phyloP scores from a whole-genome alignment of 768 basidiomycete genomes.

The Suillus spraguei region DNA sequence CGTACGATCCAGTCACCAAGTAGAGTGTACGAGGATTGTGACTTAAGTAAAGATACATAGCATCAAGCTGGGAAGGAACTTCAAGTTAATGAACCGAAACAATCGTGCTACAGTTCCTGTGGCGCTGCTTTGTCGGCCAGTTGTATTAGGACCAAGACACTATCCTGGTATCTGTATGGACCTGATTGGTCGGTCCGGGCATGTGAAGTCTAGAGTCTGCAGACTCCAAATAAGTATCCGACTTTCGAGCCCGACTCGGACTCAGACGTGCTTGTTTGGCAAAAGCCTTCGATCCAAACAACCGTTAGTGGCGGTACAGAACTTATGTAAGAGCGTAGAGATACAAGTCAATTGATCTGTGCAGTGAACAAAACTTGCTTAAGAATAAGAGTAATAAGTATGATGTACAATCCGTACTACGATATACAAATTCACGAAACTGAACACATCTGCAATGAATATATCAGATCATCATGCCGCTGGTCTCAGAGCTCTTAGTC shows the following conservation, averaged over 20 bases:
- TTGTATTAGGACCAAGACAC: conserved; percentile 16
- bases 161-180: not conserved
- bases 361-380: not conserved
- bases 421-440: not conserved
- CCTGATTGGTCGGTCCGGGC: not conserved
- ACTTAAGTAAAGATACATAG: conserved; percentile 77
- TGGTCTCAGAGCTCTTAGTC: conserved; percentile 86
- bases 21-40: conserved; percentile 71
- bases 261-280: conserved; percentile 14
- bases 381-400: not conserved
- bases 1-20: conserved; percentile 69
- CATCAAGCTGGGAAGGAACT: conserved; percentile 5
- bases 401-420: conserved; percentile 2
- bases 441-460: not conserved
- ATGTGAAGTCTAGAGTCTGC: not conserved
- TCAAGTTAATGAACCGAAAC: not conserved
- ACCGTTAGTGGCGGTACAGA: not conserved
- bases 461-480: conserved; percentile 46
- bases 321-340: not conserved
- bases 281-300: conserved; percentile 10
- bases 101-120: not conserved
- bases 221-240: not conserved
- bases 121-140: not conserved
- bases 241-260: conserved; percentile 5
- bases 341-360: not conserved